Percentiles rank a stretch among this genome's conserved stretches.
Evolutionary conservation across 2,329 filamentous ascomycete species (phyloP).

Genomic region (Colletotrichum musae): DNA sequence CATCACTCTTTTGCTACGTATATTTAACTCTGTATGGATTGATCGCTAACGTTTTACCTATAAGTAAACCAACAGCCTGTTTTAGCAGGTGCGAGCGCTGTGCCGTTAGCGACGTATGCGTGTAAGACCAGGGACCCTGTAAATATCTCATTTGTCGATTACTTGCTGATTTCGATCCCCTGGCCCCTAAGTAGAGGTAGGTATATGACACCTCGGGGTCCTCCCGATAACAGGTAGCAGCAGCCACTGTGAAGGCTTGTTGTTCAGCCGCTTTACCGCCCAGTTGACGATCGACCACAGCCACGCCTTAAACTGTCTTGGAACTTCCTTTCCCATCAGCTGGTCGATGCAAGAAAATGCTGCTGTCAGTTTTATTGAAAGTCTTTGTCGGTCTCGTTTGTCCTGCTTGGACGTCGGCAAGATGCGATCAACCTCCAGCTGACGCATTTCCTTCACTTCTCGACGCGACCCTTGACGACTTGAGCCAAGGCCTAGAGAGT

Average conservation of each 20-base stretch:
- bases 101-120: not conserved
- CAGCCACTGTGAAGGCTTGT: not conserved
- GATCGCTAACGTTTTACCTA: no score
- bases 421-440: not conserved
- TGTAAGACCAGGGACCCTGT: not conserved
- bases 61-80: no score
- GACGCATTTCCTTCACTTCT: not conserved
- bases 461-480: conserved; percentile 11
- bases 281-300: not conserved
- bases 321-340: not conserved
- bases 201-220: not conserved
- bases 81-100: not conserved
- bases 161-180: no score
- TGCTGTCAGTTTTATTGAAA: not conserved
- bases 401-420: not conserved
- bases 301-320: not conserved
- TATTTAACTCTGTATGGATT: no score
- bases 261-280: not conserved
- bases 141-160: no score
- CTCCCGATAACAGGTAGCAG: no score
- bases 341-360: not conserved
- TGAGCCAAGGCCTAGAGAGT: conserved; percentile 41
- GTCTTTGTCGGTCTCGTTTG: not conserved
- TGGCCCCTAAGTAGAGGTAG: not conserved
- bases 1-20: no score